These are phyloP conservation scores for Spiraea crenata DNA, from an alignment of 331 rosid species.

Conservation along the genomic window DNA sequence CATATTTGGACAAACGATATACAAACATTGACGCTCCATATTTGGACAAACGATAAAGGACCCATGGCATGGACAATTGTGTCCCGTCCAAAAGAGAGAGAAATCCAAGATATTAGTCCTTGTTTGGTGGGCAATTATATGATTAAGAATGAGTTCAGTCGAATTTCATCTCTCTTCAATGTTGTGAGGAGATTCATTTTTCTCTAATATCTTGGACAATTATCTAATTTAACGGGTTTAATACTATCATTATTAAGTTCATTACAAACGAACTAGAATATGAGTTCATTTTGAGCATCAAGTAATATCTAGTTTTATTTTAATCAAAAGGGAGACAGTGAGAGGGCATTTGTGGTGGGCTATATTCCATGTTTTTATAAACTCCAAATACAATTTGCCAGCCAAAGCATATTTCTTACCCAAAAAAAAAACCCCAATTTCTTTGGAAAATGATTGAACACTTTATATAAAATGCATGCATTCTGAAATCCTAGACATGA, in stretches of 20 bases:
- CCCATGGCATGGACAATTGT: too few relatives aligned
- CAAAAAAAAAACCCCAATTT: not conserved
- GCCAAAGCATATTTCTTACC: not conserved
- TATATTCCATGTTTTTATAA: not conserved
- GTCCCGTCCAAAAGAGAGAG: not conserved
- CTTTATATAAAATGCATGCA: slow-evolving; percentile 13
- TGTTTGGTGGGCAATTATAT: too few relatives aligned
- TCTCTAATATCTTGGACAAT: too few relatives aligned
- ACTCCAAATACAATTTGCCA: not conserved
- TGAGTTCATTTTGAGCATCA: too few relatives aligned
- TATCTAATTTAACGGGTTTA: too few relatives aligned
- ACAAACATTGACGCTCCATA: not conserved
- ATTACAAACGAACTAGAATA: too few relatives aligned
- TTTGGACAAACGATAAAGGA: not conserved
- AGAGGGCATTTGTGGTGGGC: not conserved
- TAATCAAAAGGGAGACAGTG: not conserved
- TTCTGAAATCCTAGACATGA: not conserved
- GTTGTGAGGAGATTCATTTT: too few relatives aligned
- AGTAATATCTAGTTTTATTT: too few relatives aligned
- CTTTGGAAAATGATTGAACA: not conserved
- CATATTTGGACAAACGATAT: slow-evolving; percentile 1
- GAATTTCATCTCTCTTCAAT: too few relatives aligned
- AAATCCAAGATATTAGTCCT: not conserved
- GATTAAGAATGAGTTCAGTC: not conserved
- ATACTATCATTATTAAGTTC: too few relatives aligned